Conservation (phyloP, 106 monocot species). For the Phalaenopsis aphrodite region DNA sequence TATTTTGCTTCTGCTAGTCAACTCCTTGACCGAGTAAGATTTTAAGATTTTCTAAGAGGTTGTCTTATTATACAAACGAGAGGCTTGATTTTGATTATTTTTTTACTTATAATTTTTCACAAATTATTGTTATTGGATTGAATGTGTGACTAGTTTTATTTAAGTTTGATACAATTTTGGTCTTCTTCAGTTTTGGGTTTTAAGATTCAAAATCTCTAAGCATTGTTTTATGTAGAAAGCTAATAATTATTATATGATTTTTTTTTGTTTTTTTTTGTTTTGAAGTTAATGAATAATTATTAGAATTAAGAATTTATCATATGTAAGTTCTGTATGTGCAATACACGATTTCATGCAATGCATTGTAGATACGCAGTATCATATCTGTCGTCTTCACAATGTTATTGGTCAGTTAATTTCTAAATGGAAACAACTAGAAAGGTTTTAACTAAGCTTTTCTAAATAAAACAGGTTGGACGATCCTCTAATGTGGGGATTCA, state of each 20-base stretch:
- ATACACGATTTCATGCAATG: background rate
- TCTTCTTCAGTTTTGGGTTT: background rate
- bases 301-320: too few species aligned
- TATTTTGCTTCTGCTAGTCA: too few species aligned
- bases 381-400: background rate
- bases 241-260: background rate
- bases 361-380: background rate
- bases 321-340: background rate
- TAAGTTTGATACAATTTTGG: background rate
- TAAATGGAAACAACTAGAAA: conserved; percentile 5
- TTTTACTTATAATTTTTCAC: background rate
- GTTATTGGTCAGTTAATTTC: background rate
- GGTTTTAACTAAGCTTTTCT: background rate
- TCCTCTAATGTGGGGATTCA: conserved; percentile 97
- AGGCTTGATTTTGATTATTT: background rate
- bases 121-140: background rate
- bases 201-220: background rate
- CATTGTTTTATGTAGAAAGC: background rate
- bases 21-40: too few species aligned
- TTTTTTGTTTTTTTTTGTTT: background rate
- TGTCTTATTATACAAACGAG: background rate
- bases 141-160: background rate
- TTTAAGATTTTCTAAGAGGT: background rate
- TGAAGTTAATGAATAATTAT: background rate
- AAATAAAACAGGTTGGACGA: conserved; percentile 77